These are phyloP conservation scores for Yamadazyma jaroonii DNA, from an alignment of 1,139 yeast genomes.

Conservation along the genomic window DNA sequence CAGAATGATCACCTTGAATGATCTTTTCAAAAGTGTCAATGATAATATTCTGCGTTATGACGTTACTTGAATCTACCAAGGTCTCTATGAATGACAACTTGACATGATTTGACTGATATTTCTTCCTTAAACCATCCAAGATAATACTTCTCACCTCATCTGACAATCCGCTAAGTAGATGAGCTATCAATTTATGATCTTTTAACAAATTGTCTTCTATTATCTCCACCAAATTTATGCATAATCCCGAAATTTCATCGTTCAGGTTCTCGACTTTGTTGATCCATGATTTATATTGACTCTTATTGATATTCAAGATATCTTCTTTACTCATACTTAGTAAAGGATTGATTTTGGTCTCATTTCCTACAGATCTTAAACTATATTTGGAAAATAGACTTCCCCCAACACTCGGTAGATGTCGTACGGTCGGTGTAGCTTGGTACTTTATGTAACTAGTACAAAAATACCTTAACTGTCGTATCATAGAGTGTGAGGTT, in stretches of 20 bases:
- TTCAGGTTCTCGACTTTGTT: slow-evolving; percentile 1
- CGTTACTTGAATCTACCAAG: slow-evolving; percentile 22
- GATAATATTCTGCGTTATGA: slow-evolving; percentile 17
- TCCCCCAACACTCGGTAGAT: slow-evolving; percentile 8
- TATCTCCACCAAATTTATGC: slow-evolving; percentile 28
- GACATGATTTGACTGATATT: slow-evolving; percentile 19
- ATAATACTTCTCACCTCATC: slow-evolving; percentile 12
- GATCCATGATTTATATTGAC: too few species aligned
- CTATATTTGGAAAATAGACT: slow-evolving; percentile 12
- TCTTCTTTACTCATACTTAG: slow-evolving; percentile 26
- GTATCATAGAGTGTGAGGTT: slow-evolving; percentile 4
- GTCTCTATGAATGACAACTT: slow-evolving; percentile 25
- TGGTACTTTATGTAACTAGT: neutral
- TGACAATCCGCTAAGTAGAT: slow-evolving; percentile 18
- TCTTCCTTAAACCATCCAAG: slow-evolving; percentile 10
- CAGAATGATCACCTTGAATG: slow-evolving; percentile 14
- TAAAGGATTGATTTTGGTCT: slow-evolving; percentile 31
- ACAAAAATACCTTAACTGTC: slow-evolving; percentile 3
- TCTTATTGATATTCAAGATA: slow-evolving; percentile 11
- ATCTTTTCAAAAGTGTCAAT: slow-evolving; percentile 21
- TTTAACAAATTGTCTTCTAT: slow-evolving; percentile 26
- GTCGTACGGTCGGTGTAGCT: neutral
- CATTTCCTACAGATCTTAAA: slow-evolving; percentile 5
- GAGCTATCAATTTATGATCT: slow-evolving; percentile 24
- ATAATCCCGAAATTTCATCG: slow-evolving; percentile 29